phyloP scores from a whole-genome alignment of 495 filamentous ascomycete genomes.

The Lentithecium fluviatile region DNA sequence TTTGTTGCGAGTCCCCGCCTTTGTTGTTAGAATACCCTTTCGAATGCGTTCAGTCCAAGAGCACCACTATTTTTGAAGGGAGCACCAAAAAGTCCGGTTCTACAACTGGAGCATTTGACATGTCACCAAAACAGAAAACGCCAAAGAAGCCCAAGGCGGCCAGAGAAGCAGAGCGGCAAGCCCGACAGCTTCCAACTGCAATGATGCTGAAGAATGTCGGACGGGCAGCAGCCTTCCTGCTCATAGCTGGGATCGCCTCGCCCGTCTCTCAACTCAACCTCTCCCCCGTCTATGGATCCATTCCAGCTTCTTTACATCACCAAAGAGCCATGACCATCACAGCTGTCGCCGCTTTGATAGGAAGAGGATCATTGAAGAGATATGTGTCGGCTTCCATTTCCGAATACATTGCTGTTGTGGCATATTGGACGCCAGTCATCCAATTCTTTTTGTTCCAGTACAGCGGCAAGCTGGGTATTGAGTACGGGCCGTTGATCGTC shows the following conservation, averaged over 20 bases:
- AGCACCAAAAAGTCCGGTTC: too few species aligned
- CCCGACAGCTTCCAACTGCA: conserved; percentile 20
- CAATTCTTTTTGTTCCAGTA: conserved; percentile 66
- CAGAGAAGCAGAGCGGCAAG: conserved; percentile 28
- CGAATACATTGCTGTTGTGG: conserved; percentile 62
- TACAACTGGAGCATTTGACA: not conserved
- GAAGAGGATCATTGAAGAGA: conserved; percentile 53
- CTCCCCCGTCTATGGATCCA: conserved; percentile 81
- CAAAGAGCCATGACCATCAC: conserved; percentile 60
- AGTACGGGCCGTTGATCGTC: conserved; percentile 70
- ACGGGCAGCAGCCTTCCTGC: conserved; percentile 48
- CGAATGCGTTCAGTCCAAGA: too few species aligned
- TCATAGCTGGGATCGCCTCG: conserved; percentile 70
- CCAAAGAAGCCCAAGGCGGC: conserved; percentile 34
- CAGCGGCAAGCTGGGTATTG: conserved; percentile 63
- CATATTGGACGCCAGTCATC: conserved; percentile 68
- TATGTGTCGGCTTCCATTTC: conserved; percentile 44
- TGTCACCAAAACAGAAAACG: conserved; percentile 32
- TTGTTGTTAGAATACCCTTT: too few species aligned
- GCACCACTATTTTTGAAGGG: too few species aligned
- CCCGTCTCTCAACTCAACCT: conserved; percentile 71
- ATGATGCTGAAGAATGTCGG: conserved; percentile 25
- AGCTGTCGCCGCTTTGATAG: conserved; percentile 60
- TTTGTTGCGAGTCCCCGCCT: too few species aligned
- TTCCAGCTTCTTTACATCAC: conserved; percentile 72